Evolutionary conservation across 306 rosid species (phyloP).

Genomic region (Inga leiocalycina): DNA sequence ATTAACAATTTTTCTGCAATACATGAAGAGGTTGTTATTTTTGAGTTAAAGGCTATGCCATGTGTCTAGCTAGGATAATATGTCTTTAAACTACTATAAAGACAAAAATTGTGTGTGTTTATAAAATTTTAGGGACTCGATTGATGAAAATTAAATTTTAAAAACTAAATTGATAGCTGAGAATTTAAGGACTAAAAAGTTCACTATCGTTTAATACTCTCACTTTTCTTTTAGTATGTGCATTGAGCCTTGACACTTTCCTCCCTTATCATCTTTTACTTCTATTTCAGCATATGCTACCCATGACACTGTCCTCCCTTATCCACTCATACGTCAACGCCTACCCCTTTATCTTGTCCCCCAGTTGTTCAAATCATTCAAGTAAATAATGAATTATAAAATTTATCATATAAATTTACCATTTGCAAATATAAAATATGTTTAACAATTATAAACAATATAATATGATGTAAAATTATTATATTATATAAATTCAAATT

Average conservation of each 20-base stretch:
- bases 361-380: background rate
- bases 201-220: background rate
- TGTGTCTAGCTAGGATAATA: too few species aligned
- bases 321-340: background rate
- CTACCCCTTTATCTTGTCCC: background rate
- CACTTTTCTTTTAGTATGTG: background rate
- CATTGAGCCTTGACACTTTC: background rate
- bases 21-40: too few species aligned
- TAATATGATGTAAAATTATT: too few species aligned
- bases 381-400: too few species aligned
- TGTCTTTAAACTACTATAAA: too few species aligned
- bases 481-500: too few species aligned
- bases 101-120: too few species aligned
- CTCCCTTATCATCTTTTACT: background rate
- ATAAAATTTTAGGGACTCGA: background rate
- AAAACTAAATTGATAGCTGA: background rate
- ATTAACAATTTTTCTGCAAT: too few species aligned
- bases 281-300: background rate
- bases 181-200: background rate
- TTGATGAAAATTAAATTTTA: too few species aligned
- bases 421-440: background rate
- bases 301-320: background rate
- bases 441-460: too few species aligned
- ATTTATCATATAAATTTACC: background rate
- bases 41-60: too few species aligned